A percentile compares a stretch with the other conserved stretches of the same genome.
Conservation (phyloP, 2,329 filamentous ascomycete genomes). For the Aspergillus chevalieri region DNA sequence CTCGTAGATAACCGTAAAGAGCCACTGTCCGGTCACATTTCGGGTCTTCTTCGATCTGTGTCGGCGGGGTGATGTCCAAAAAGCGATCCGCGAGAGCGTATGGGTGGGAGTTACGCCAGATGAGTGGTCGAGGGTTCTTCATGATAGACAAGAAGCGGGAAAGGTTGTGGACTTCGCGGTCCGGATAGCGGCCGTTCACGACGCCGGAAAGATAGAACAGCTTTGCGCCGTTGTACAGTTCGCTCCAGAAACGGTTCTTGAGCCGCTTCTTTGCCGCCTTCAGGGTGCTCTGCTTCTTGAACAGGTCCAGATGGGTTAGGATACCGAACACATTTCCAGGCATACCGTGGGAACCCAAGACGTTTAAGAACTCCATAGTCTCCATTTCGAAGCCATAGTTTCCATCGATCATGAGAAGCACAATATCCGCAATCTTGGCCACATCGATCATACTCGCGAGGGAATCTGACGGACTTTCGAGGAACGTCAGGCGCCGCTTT, state of each 20-base stretch:
- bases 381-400: slow-evolving; percentile 99
- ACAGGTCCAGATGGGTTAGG: slow-evolving; percentile 90
- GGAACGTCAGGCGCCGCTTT: slow-evolving; percentile 85
- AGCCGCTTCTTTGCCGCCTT: slow-evolving; percentile 93
- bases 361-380: slow-evolving; percentile 98
- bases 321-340: slow-evolving; percentile 98
- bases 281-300: slow-evolving; percentile 85
- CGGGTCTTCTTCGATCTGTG: slow-evolving; percentile 76
- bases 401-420: slow-evolving; percentile 95
- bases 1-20: slow-evolving; percentile 86
- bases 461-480: slow-evolving; percentile 92
- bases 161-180: slow-evolving; percentile 91
- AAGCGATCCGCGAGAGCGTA: slow-evolving; percentile 93
- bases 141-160: slow-evolving; percentile 94
- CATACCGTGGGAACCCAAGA: slow-evolving; percentile 91
- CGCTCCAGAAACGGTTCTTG: slow-evolving; percentile 94
- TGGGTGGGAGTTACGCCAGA: slow-evolving; percentile 95
- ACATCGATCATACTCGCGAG: slow-evolving; percentile 95
- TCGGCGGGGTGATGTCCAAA: slow-evolving; percentile 89
- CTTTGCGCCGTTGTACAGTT: slow-evolving; percentile 93
- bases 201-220: slow-evolving; percentile 95
- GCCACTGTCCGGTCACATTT: slow-evolving; percentile 89
- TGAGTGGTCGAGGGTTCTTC: slow-evolving; percentile 94
- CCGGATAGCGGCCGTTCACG: slow-evolving; percentile 92
- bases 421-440: slow-evolving; percentile 94